phyloP scores from a whole-genome alignment of 2,329 filamentous ascomycete species.

The Diplodia mutila region DNA sequence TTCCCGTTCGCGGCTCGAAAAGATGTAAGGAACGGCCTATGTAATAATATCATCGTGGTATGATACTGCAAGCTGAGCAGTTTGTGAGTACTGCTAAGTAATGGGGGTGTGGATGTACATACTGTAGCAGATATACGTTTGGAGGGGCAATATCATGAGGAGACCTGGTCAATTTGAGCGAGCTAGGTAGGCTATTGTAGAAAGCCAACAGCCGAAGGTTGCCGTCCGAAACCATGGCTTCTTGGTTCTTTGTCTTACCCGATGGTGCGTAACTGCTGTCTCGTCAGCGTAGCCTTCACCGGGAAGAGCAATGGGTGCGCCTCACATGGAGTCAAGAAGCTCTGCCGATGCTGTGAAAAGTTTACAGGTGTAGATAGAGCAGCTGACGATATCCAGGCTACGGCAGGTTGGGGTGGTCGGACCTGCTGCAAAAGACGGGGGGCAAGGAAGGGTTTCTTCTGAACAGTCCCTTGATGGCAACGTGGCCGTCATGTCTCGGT shows the following conservation, averaged over 20 bases:
- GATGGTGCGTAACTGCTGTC: not conserved
- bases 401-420: not conserved
- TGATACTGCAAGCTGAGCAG: constrained; percentile 2
- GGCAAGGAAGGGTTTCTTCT: not conserved
- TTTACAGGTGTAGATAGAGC: not conserved
- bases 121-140: constrained; percentile 3
- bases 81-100: not conserved
- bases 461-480: not conserved
- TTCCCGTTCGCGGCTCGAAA: not conserved
- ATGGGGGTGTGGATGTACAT: not conserved
- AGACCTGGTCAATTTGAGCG: not conserved
- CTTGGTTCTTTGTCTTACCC: not conserved
- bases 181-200: not conserved
- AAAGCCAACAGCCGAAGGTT: not conserved
- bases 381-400: not conserved
- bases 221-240: not conserved
- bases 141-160: not conserved
- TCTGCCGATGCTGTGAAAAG: not conserved
- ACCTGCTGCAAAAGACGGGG: not conserved
- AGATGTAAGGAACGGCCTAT: constrained; percentile 4
- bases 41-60: not conserved
- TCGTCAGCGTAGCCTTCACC: not conserved
- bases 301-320: too few species aligned
- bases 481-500: not conserved
- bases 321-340: constrained; percentile 2